Base-by-base conservation (phyloP, 2,329 filamentous ascomycete species). In the Nemania serpens region DNA sequence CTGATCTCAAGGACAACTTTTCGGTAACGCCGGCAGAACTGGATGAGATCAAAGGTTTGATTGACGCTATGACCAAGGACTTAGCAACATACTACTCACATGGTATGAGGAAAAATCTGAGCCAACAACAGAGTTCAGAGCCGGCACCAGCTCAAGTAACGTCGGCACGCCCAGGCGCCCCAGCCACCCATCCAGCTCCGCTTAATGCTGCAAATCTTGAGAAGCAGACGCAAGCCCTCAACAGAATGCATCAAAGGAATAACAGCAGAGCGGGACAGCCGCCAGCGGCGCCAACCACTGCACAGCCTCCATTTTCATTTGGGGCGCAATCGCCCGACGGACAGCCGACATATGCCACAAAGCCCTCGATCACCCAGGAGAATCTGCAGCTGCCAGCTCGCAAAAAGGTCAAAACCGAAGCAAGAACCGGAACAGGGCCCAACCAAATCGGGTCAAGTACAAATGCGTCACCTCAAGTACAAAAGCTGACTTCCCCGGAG, bases 271-370 rank as follows among this genome's bases (percentile, higher is more conserved):
- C 74, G 9, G 77, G 76, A 9, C 80, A 83, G 62, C 74, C 81
- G 0, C 84, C 85, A 3, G 78, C 83, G 12, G 84, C 86, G 10
- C 85, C 86, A 15, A 88, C 83, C 0, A 81, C 81, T 1, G 69
- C 80, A 13, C 83, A 86, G 63, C 81, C 84, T 15, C 85, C 85
- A 0, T 86, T 86, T 71, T 74, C 77, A 25, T 80, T 88, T 58
- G 81, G 81, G 12, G 81, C 79, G 17, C 75, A 79, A 9, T 87
- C 86, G 5, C 86, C 86, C 34, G 83, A 86, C 64, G 86, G 85
- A 12, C 82, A 84, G 58, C 86, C 86, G 1, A 79, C 77, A 6
- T 87, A 86, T 63, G 80, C 82, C 47, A 77, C 75, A 70, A 82
- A 79, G 70, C 76, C 81, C 1, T 76, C 80, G 52, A 74, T 87